Percentiles rank a stretch among this genome's conserved stretches.
phyloP scores from a whole-genome alignment of 371 early-diverging fungal genomes.

The Lichtheimia hyalospora region DNA sequence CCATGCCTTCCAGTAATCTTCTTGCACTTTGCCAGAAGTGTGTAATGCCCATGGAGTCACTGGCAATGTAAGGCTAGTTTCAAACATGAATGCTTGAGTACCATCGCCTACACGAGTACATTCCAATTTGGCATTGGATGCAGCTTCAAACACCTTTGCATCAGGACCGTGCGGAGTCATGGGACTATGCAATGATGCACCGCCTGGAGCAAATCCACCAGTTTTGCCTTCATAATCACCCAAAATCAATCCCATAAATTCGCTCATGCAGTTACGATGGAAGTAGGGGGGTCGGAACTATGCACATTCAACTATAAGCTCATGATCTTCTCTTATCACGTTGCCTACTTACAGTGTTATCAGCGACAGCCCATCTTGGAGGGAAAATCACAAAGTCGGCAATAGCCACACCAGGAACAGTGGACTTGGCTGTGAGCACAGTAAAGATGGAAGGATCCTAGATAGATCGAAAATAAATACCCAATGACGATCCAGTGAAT shows the following conservation, averaged over 20 bases:
- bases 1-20: slow-evolving; percentile 82
- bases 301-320: neutral
- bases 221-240: slow-evolving; percentile 95
- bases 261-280: slow-evolving; percentile 94
- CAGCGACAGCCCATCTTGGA: slow-evolving; percentile 94
- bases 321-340: neutral
- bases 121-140: slow-evolving; percentile 68
- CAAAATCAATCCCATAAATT: slow-evolving; percentile 95
- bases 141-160: slow-evolving; percentile 77
- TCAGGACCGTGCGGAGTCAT: slow-evolving; percentile 97
- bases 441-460: slow-evolving; percentile 96
- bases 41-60: slow-evolving; percentile 85
- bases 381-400: slow-evolving; percentile 98
- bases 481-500: neutral
- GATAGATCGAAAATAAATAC: neutral
- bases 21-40: slow-evolving; percentile 70
- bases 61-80: slow-evolving; percentile 79
- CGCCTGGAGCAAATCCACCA: slow-evolving; percentile 91
- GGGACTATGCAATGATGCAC: slow-evolving; percentile 82
- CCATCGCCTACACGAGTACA: slow-evolving; percentile 81
- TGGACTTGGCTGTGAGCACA: slow-evolving; percentile 89
- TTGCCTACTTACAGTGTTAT: slow-evolving; percentile 66
- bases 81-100: slow-evolving; percentile 97
- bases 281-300: slow-evolving; percentile 94
- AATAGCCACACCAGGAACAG: slow-evolving; percentile 85